Conservation (phyloP, 75 land plant genomes). For the Cunninghamia lanceolata region DNA sequence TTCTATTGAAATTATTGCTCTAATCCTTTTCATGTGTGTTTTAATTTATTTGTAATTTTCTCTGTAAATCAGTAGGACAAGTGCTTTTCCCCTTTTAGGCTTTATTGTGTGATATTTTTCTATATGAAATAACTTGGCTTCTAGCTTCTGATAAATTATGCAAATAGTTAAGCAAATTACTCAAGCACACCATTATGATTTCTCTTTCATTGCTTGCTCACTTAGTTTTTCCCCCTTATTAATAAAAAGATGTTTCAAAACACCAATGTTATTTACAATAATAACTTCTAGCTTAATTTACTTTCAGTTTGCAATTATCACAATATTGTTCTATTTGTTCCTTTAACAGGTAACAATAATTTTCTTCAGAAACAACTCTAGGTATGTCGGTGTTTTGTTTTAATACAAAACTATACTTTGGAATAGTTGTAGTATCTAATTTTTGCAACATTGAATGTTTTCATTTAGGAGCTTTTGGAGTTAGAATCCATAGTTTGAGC, state of each 20-base stretch:
- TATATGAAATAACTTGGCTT: not conserved
- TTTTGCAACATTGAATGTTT: too few relatives aligned
- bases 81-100: too few relatives aligned
- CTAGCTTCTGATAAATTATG: not conserved
- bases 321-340: not conserved
- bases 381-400: not conserved
- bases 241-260: too few relatives aligned
- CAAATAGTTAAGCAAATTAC: too few relatives aligned
- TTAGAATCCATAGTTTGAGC: not conserved
- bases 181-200: too few relatives aligned
- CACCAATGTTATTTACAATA: not conserved
- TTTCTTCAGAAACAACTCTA: not conserved
- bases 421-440: not conserved
- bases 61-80: too few relatives aligned
- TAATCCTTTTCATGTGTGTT: too few relatives aligned
- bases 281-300: not conserved
- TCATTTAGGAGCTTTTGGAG: not conserved
- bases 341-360: not conserved
- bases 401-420: not conserved
- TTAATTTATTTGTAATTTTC: too few relatives aligned
- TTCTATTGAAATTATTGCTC: too few relatives aligned
- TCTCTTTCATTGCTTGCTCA: not conserved
- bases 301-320: not conserved
- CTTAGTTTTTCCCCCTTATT: not conserved
- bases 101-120: too few relatives aligned